Base-by-base conservation (phyloP, 2,329 filamentous ascomycete genomes). In the Ustulina deusta region DNA sequence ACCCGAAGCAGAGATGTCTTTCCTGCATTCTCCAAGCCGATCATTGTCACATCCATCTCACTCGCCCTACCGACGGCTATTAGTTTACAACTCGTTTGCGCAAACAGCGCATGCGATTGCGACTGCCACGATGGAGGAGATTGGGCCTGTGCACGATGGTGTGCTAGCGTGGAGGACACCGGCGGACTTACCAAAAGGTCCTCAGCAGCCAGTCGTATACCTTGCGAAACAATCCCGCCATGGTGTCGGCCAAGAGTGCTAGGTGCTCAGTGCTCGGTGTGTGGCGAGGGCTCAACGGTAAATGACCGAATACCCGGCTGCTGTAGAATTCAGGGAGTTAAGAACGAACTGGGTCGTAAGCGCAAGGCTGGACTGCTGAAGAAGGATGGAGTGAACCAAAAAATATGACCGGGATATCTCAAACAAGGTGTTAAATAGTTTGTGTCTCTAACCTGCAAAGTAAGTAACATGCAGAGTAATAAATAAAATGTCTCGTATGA, bases 11-110 rank as follows among this genome's bases (percentile, higher is more conserved):
- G 82, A 70, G 95, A 98, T 44, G 96, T 98, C 84, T 99, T 99
- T 78, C 96, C 96, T 67, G 96, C 96, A 83, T 98, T 98, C 80
- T 99, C 96, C 78, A 99, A 84, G 27, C 96, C 96, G 80, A 99
- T 95, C 91, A 99, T 97, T 74, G 96, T 98, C 79, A 99, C 95
- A 83, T 99, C 96, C 94, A 99, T 97, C 85, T 99, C 96, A 73
- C 94, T 97, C 74, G 95, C 94, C 96, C 95, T 97, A 73, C 69
- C 65, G 59, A 63, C 70, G 72, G 72, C 66, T 66, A 73, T 71
- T 51, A 70, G 61, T 65, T 44, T 54, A 48, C 51, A 17, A 36
- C 34, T 54, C 36, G 46, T 40, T 38, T 11, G 49, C 58, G 55
- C 63, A 49, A 36, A 49, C 42, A 44, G 56, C 65, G 69, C 65